Evolutionary conservation across 192 early-diverging fungal species (phyloP).

Genomic region (Dissophora globulifera): DNA sequence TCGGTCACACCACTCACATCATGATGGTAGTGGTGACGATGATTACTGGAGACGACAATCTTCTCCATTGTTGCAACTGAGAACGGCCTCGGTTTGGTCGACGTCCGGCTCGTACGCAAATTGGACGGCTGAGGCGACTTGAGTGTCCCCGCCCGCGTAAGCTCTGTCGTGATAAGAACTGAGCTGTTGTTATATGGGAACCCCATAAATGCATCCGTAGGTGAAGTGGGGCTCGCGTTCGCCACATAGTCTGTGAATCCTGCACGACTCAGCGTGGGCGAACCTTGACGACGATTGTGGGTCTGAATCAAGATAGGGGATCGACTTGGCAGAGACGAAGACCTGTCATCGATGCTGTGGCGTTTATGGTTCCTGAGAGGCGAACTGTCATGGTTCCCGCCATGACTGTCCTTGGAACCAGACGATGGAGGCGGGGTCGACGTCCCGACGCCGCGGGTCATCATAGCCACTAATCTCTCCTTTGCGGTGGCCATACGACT

Average conservation of each 20-base stretch:
- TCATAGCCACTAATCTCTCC: conserved; percentile 31
- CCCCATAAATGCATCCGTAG: conserved; percentile 22
- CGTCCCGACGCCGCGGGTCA: conserved; percentile 12
- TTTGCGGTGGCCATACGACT: conserved; percentile 27
- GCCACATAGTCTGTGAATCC: conserved; percentile 3
- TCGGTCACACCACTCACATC: too few relatives aligned
- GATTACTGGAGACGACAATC: not conserved
- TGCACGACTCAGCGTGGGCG: conserved; percentile 20
- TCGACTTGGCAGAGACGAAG: not conserved
- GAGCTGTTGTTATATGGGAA: conserved; percentile 54
- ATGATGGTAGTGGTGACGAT: too few relatives aligned
- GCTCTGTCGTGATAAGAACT: conserved; percentile 22
- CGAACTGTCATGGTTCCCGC: not conserved
- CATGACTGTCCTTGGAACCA: not conserved
- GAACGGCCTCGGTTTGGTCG: conserved; percentile 38
- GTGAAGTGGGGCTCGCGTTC: not conserved
- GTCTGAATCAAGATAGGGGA: conserved; percentile 25
- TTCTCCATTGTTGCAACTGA: conserved; percentile 53
- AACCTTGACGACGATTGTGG: conserved; percentile 24
- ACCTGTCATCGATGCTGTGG: conserved; percentile 7
- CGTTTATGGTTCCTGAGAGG: not conserved
- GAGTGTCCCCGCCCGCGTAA: not conserved
- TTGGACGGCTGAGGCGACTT: not conserved
- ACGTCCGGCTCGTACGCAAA: not conserved
- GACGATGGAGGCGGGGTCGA: conserved; percentile 3